Conservation (phyloP, 2,329 filamentous ascomycete species). For the Fusarium beomiforme region DNA sequence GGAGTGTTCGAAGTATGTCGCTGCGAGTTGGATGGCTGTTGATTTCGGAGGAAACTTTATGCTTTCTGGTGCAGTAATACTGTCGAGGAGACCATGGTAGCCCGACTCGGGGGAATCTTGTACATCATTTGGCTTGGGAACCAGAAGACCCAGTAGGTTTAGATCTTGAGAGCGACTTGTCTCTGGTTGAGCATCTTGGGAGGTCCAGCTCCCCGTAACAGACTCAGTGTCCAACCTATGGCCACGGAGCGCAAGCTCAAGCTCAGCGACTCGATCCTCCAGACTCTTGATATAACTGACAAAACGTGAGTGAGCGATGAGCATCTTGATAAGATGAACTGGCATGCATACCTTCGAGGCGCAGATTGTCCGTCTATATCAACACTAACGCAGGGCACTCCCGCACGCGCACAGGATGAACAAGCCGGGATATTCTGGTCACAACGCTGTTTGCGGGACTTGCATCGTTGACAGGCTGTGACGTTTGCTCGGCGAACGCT, state of each 20-base stretch:
- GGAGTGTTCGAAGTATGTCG: constrained; percentile 44
- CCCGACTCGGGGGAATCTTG: not conserved
- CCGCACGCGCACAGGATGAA: constrained; percentile 23
- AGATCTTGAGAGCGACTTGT: not conserved
- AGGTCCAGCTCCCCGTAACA: not conserved
- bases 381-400: constrained; percentile 27
- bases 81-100: constrained; percentile 18
- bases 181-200: not conserved
- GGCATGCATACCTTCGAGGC: constrained; percentile 18
- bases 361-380: constrained; percentile 26
- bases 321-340: fast-evolving
- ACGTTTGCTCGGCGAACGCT: constrained; percentile 35
- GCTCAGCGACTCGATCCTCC: constrained; percentile 39
- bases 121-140: not conserved
- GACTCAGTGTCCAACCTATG: constrained; percentile 15
- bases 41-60: constrained; percentile 19
- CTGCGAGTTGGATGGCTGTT: constrained; percentile 13
- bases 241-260: constrained; percentile 22
- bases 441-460: constrained; percentile 37
- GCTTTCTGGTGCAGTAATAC: not conserved
- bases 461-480: constrained; percentile 32
- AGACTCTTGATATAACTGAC: constrained; percentile 42
- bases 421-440: constrained; percentile 38
- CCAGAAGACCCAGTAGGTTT: not conserved
- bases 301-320: not conserved